phyloP scores from a whole-genome alignment of 2,329 filamentous ascomycete species.

The Orbilia ellipsospora region DNA sequence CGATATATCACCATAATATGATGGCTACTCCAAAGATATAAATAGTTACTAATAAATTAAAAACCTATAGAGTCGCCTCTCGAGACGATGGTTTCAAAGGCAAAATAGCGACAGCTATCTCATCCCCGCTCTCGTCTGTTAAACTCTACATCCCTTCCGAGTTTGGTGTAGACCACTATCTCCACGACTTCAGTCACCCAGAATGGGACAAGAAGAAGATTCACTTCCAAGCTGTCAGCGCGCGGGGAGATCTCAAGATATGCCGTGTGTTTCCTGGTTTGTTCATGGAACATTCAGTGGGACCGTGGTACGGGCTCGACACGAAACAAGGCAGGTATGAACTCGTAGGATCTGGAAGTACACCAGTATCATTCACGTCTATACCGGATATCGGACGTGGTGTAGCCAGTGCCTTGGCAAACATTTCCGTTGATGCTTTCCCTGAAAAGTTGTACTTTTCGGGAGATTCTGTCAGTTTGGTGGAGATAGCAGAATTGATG shows the following conservation, averaged over 20 bases:
- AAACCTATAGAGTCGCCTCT: constrained; percentile 24
- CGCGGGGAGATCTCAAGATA: constrained; percentile 56
- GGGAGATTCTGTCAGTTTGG: constrained; percentile 59
- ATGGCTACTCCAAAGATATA: too few relatives aligned
- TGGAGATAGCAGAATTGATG: constrained; percentile 59
- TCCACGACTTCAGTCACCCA: constrained; percentile 61
- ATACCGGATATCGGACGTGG: constrained; percentile 60
- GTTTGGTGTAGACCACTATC: constrained; percentile 62
- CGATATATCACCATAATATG: not conserved
- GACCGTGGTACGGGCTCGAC: constrained; percentile 61
- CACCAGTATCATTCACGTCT: constrained; percentile 60
- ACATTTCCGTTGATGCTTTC: constrained; percentile 55
- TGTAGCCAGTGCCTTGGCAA: constrained; percentile 59
- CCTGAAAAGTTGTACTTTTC: constrained; percentile 59
- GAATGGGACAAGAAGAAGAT: constrained; percentile 61
- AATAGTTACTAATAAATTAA: too few relatives aligned
- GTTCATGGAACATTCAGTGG: constrained; percentile 61
- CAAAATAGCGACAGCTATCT: constrained; percentile 33
- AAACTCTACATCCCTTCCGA: constrained; percentile 62
- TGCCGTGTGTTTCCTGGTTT: constrained; percentile 61
- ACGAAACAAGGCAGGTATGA: constrained; percentile 60
- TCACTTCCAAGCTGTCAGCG: constrained; percentile 58
- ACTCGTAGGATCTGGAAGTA: constrained; percentile 58
- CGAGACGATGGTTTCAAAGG: constrained; percentile 43
- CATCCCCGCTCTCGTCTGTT: constrained; percentile 55